These are phyloP conservation scores for Calonectria henricotiae DNA, from an alignment of 2,329 filamentous ascomycete species.

Conservation along the genomic window DNA sequence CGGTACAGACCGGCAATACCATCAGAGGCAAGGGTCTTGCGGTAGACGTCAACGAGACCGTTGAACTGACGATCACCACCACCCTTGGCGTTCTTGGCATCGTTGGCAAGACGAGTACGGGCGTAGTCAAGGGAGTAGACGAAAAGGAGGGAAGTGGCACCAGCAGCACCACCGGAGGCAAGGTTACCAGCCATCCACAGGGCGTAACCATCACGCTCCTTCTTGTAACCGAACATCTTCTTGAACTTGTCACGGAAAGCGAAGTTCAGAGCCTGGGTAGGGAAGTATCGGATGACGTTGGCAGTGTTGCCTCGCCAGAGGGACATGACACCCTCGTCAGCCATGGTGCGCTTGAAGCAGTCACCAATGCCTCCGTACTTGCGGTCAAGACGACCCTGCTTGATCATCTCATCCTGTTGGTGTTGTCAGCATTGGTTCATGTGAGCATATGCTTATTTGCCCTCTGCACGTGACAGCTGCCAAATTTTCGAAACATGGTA, in stretches of 20 bases:
- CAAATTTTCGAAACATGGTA: not conserved
- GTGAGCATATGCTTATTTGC: not conserved
- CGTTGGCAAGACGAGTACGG: slow-evolving; percentile 99
- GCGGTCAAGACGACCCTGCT: slow-evolving; percentile 97
- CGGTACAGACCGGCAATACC: slow-evolving; percentile 99
- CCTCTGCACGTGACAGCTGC: slow-evolving; percentile 30
- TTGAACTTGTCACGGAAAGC: slow-evolving; percentile 99
- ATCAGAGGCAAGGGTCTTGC: slow-evolving; percentile 99
- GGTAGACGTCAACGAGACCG: slow-evolving; percentile 99
- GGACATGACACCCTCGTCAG: slow-evolving; percentile 92
- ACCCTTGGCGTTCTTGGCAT: slow-evolving; percentile 98
- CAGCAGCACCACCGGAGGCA: slow-evolving; percentile 98
- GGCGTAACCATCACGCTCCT: slow-evolving; percentile 97
- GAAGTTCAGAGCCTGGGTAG: slow-evolving; percentile 99
- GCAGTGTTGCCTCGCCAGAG: slow-evolving; percentile 99
- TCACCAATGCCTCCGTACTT: slow-evolving; percentile 95
- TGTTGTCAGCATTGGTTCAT: slow-evolving; percentile 54
- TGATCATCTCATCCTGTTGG: slow-evolving; percentile 98
- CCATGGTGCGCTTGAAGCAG: slow-evolving; percentile 94
- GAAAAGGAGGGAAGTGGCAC: slow-evolving; percentile 99
- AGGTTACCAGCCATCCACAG: slow-evolving; percentile 99
- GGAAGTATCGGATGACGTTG: slow-evolving; percentile 99
- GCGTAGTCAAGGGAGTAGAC: slow-evolving; percentile 99
- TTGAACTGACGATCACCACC: slow-evolving; percentile 99
- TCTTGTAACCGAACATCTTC: slow-evolving; percentile 99